Conservation (phyloP, 2,329 filamentous ascomycete genomes). For the Drechslerella dactyloides region DNA sequence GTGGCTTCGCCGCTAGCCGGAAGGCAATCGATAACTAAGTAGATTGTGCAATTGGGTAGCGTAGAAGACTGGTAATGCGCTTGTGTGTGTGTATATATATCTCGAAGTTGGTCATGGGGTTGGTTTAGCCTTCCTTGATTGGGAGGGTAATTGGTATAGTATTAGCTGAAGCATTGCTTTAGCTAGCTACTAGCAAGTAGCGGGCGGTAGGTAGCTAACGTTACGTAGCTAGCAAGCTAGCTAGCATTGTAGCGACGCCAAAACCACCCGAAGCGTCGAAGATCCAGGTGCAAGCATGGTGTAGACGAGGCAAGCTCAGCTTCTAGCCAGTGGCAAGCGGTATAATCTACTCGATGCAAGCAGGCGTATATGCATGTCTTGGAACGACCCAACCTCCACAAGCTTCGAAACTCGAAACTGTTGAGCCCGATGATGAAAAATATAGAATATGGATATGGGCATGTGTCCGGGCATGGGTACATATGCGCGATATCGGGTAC, state of each 20-base stretch:
- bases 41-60: constrained; percentile 22
- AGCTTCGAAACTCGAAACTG: constrained; percentile 27
- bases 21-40: constrained; percentile 45
- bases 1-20: constrained; percentile 42
- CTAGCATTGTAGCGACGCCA: not conserved
- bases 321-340: not conserved
- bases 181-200: too few species aligned
- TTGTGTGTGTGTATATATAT: not conserved
- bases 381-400: constrained; percentile 12
- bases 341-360: constrained; percentile 10
- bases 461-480: too few species aligned
- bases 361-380: constrained; percentile 48
- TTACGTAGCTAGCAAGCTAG: too few species aligned
- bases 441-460: too few species aligned
- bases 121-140: constrained; percentile 39
- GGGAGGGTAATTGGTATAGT: constrained; percentile 27
- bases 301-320: not conserved
- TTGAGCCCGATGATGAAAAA: too few species aligned
- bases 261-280: not conserved
- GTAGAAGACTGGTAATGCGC: not conserved
- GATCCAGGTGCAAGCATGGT: not conserved
- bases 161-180: not conserved
- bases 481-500: too few species aligned
- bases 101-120: not conserved
- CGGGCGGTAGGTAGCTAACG: too few species aligned